Base-by-base conservation (phyloP, 345 rosid genomes). In the Xanthoceras sorbifolium region DNA sequence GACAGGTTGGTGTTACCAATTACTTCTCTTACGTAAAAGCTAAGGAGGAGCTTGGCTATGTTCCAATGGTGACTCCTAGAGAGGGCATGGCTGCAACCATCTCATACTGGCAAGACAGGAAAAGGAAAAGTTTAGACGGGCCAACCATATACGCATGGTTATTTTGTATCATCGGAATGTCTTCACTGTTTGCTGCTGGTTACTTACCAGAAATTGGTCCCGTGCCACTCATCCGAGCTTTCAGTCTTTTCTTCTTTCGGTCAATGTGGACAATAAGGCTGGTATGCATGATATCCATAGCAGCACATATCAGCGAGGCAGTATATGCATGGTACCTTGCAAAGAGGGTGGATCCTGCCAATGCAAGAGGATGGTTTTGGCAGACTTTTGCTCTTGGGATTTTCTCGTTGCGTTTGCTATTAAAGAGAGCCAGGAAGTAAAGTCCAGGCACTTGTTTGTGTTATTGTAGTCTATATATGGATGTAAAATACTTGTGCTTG, bases 41-140 rank as follows among this genome's bases (percentile, higher is more conserved):
- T 29, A 91, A 87, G 85, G 84, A 86, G 73, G 99, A 95, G 85
- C 98, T 93, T 44, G 97, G 98, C 50, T 93, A 92, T 82, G 88
- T 90, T 66, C 98, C 98, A 23, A 80, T 90, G 86, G 93, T 91
- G 78, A 87, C 86, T 83, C 89, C 97, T 36, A 84, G 69, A 23
- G 96, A 95, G 69, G 98, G 97, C 55, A 89, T 95, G 96, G 94
- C 96, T 70, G 92, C 92, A 67, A 95, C 98, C 2, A 88, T 93
- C 77, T 70, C 90, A 14, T 91, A 89, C 84, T 93, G 91, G 91
- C 88, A 92, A 61, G 91, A 90, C 65, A 84, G 84, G 86, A 90
- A 92, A 78, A 87, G 75, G 79, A 90, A 86, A 84, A 79, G 84
- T 36, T 38, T 93, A 77, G 94, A 90, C 20, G 93, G 97, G 69